Conservation (phyloP, 176 grass and related monocot genomes). For the Hordeum vulgare region DNA sequence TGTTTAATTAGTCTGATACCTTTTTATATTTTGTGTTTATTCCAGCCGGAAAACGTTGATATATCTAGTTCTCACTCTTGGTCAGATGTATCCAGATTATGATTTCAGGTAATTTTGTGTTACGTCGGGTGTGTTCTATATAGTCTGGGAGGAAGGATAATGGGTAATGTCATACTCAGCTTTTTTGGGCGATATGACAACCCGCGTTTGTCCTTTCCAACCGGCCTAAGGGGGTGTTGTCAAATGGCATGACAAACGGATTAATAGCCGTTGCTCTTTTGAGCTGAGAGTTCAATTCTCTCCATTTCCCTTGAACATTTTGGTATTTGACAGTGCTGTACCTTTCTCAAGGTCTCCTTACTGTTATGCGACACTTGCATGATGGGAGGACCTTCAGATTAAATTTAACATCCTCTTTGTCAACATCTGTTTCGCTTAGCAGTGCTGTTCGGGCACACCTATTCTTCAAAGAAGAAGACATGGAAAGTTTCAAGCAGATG, state of each 20-base stretch:
- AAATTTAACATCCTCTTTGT: constrained; percentile 48
- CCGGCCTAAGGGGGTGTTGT: constrained; percentile 91
- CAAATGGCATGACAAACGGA: constrained; percentile 97
- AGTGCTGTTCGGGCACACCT: constrained; percentile 85
- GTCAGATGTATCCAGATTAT: constrained; percentile 96
- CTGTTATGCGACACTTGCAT: constrained; percentile 35
- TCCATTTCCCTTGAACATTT: constrained; percentile 82
- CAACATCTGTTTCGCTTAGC: constrained; percentile 53
- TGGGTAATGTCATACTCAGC: constrained; percentile 99
- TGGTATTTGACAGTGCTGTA: constrained; percentile 1
- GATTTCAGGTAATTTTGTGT: constrained; percentile 93
- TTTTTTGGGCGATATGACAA: constrained; percentile 74
- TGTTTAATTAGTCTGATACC: background rate
- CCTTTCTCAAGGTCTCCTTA: constrained; percentile 33
- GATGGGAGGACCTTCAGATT: constrained; percentile 41
- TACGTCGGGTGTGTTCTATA: constrained; percentile 11
- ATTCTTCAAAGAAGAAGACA: constrained; percentile 94
- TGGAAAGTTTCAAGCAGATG: constrained; percentile 84
- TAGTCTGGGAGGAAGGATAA: constrained; percentile 78
- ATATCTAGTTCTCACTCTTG: constrained; percentile 87
- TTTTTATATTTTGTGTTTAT: constrained; percentile 15
- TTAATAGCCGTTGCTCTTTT: constrained; percentile 81
- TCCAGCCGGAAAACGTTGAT: constrained; percentile 87
- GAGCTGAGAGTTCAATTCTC: constrained; percentile 99
- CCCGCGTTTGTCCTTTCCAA: constrained; percentile 63